phyloP scores from a whole-genome alignment of 495 filamentous ascomycete species.

The Penicillium cinerascens region DNA sequence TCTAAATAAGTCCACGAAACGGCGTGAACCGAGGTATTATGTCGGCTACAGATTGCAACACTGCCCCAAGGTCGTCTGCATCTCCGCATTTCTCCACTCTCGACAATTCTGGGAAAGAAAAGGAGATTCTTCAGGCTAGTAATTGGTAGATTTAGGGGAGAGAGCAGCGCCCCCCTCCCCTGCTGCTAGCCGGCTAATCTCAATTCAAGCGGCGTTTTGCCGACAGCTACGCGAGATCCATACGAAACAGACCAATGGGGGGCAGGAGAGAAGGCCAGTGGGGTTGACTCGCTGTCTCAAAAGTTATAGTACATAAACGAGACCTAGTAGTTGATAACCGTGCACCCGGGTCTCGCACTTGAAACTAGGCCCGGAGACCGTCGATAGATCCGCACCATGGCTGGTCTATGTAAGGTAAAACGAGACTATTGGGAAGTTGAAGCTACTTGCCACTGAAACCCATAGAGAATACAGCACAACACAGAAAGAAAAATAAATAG shows the following conservation, averaged over 20 bases:
- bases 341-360: background rate
- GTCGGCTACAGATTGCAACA: background rate
- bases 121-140: background rate
- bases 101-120: background rate
- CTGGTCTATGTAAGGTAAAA: background rate
- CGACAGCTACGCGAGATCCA: background rate
- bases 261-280: background rate
- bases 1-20: background rate
- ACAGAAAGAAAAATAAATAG: conserved; percentile 13
- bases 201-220: background rate
- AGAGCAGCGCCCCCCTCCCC: no score
- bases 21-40: background rate
- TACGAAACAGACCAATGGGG: background rate
- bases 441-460: conserved; percentile 8
- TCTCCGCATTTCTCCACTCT: background rate
- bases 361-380: background rate
- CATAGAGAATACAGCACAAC: conserved; percentile 1
- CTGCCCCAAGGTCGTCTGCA: background rate
- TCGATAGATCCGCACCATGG: background rate
- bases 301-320: background rate
- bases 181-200: background rate
- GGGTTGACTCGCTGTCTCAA: background rate
- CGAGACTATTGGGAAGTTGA: background rate
- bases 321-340: background rate
- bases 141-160: background rate